Evolutionary conservation across 192 early-diverging fungal species (phyloP).

Genomic region (Backusella tarrabulga): DNA sequence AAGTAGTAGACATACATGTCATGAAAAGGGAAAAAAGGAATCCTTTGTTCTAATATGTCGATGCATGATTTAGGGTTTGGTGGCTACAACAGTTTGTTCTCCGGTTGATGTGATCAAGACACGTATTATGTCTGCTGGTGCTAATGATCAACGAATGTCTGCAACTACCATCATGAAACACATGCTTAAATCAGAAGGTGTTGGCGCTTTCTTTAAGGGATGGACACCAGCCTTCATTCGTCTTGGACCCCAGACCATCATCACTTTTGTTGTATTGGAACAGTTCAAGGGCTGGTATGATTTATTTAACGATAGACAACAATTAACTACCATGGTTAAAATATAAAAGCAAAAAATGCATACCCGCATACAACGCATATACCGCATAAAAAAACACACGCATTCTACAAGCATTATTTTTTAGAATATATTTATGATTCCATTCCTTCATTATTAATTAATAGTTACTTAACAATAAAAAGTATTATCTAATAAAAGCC

Average conservation of each 20-base stretch:
- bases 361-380: background rate
- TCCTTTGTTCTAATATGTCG: background rate
- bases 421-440: background rate
- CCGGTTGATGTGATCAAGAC: slow-evolving; percentile 83
- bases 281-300: slow-evolving; percentile 48
- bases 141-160: slow-evolving; percentile 6
- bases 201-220: slow-evolving; percentile 72
- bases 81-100: slow-evolving; percentile 73
- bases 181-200: slow-evolving; percentile 53
- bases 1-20: slow-evolving; percentile 9
- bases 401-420: background rate
- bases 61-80: slow-evolving; percentile 48
- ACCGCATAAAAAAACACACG: background rate
- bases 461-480: background rate
- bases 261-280: slow-evolving; percentile 81
- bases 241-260: slow-evolving; percentile 79
- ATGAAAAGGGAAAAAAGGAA: background rate
- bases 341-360: background rate
- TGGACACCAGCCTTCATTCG: slow-evolving; percentile 80
- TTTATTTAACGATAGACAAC: background rate
- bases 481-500: background rate
- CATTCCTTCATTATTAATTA: background rate
- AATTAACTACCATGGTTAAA: slow-evolving; percentile 1
- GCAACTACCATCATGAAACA: slow-evolving; percentile 51
- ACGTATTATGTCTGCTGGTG: slow-evolving; percentile 69